Evolutionary conservation across 768 basidiomycete species (phyloP), one percentile per base, ranked within the genome.

Genomic region (Coprinellus aureogranulatus): DNA sequence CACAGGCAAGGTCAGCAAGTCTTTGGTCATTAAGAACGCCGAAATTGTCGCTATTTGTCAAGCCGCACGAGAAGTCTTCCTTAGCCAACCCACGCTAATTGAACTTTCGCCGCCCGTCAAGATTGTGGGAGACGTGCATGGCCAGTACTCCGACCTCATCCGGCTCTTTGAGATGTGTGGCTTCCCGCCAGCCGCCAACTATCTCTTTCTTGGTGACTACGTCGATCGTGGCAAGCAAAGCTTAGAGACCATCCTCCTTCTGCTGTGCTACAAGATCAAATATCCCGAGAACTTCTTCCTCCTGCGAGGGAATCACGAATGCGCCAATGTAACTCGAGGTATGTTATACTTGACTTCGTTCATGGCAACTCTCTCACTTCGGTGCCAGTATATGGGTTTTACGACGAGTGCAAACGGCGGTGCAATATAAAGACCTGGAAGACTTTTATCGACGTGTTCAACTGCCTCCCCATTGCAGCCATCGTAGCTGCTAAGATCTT

Each of bases 341-440:
- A 61, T 62, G 89, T 27, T 10, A 4, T 56, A 61, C 45, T 23
- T 55, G 4, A 39, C 53, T 61, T 39, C 50, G 61, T 30, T 34
- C 20, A 18, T 51, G 42, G 56, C 59, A 61, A 55, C 61, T 63
- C 28, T 67, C 62, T 54, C 44, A 61, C 52, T 59, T 48, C 20
- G 31, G 22, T 18, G 39, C 26, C 68, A 98, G 97, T 98, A 22
- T 99, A 99, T 67, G 97, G 97, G 26, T 99, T 99, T 77, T 99
- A 99, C 73, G 97, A 98, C 76, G 97, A 99, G 76, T 99, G 97
- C 81, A 99, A 99, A 77, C 88, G 97, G 69, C 86, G 97, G 62
- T 97, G 94, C 81, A 98, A 96, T 72, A 94, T 98, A 81, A 99
- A 98, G 79, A 95, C 92, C 26, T 99, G 97, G 97, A 98, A 96